Evolutionary conservation across 2,329 filamentous ascomycete species (phyloP), one percentile per base, ranked within the genome.

Genomic region (Xylaria sp.): DNA sequence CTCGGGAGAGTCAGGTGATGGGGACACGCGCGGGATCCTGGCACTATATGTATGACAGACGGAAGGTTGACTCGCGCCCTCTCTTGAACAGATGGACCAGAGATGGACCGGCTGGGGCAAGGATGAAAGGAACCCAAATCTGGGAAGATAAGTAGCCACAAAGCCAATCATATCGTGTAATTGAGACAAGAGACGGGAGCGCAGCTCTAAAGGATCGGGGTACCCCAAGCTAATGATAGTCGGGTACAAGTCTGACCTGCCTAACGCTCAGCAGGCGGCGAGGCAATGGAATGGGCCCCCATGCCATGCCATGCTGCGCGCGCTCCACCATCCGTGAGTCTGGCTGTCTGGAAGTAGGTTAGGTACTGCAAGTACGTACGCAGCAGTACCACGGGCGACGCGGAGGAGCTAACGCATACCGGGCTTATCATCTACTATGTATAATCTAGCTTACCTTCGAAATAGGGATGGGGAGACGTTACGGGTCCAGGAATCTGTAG

Each of bases 91-190:
- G n/a, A n/a, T n/a, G n/a, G n/a, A 50, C 45, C 52, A 57, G 39
- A 13, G 11, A 57, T 53, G 22, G 47, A 46, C 59, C 40, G 48
- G 50, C 56, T 60, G 56, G 54, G 55, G 52, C 62, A 48, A 48
- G 62, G 29, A 53, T 34, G 44, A 50, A 43, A 54, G 51, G 54
- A 56, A 50, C 44, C 54, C 50, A 55, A 54, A 63, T 53, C 56
- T 61, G 59, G 56, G 56, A 61, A 47, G 56, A 62, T 49, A 58
- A 60, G 50, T 57, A 56, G 42, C 43, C 56, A 50, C 50, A 34
- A 44, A 46, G 38, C 63, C 63, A 65, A 66, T 65, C 58, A 66
- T 34, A 56, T 20, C 18, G 8, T 17, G 16, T 24, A 26, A n/a
- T 26, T 8, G 21, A 29, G 22, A 18, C n/a, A 19, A 55, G 43